Evolutionary conservation across 2,329 filamentous ascomycete genomes (phyloP).

Genomic region (Metarhizium anisopliae): DNA sequence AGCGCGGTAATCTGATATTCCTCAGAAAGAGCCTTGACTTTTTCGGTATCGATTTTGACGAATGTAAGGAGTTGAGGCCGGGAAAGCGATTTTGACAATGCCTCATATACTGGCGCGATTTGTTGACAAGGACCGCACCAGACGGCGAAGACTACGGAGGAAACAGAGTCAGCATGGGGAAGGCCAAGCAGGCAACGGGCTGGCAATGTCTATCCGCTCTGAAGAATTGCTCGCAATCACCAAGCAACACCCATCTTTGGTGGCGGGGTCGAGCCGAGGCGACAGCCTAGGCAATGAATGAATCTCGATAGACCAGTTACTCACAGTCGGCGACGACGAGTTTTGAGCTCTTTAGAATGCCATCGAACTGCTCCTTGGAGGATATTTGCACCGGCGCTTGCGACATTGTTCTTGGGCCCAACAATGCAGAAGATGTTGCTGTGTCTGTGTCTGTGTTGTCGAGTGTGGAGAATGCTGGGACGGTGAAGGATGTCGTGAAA

Average conservation of each 20-base stretch:
- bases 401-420: slow-evolving; percentile 17
- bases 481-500: neutral
- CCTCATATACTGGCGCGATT: slow-evolving; percentile 76
- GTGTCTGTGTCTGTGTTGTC: neutral
- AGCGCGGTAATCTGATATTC: slow-evolving; percentile 68
- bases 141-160: slow-evolving; percentile 68
- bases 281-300: neutral
- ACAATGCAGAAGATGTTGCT: neutral
- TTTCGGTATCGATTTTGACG: slow-evolving; percentile 77
- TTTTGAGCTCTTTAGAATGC: slow-evolving; percentile 59
- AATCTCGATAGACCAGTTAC: slow-evolving; percentile 19
- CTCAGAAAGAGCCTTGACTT: slow-evolving; percentile 62
- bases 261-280: slow-evolving; percentile 5
- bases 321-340: slow-evolving; percentile 86
- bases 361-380: slow-evolving; percentile 54
- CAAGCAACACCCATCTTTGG: neutral
- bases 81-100: slow-evolving; percentile 62
- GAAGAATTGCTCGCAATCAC: too few relatives aligned
- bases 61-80: slow-evolving; percentile 69
- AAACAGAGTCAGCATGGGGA: neutral
- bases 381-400: slow-evolving; percentile 22
- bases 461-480: neutral
- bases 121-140: slow-evolving; percentile 79
- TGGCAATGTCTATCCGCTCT: too few relatives aligned
- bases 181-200: neutral